A percentile compares a stretch with the other conserved stretches of the same genome.
Conservation (phyloP, 1,284 basidiomycete species). For the Leccinum brunneo-olivaceum region DNA sequence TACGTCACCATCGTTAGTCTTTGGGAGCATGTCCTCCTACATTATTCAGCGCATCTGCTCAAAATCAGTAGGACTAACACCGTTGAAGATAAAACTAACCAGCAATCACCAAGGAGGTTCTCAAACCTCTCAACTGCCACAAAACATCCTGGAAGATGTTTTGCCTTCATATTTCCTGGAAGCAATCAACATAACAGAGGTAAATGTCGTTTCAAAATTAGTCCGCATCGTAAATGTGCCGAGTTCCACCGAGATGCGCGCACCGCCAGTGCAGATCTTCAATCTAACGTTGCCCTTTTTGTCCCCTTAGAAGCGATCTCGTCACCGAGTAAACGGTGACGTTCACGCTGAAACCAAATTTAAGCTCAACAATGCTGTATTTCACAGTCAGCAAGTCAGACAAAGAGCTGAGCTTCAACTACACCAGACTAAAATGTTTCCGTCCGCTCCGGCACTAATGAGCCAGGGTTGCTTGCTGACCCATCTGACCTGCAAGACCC, state of each 20-base stretch:
- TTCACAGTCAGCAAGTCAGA: conserved; percentile 25
- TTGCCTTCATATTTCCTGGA: no score
- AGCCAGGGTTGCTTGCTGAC: conserved; percentile 89
- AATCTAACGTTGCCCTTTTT: conserved; percentile 5
- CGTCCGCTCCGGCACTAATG: conserved; percentile 89
- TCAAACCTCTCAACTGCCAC: not conserved
- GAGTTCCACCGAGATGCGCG: conserved; percentile 1
- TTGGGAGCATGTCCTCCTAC: not conserved
- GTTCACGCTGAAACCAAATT: conserved; percentile 14
- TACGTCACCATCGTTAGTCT: conserved; percentile 15
- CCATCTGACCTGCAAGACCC: conserved; percentile 90
- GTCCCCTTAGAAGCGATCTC: conserved; percentile 2
- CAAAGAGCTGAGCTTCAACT: conserved; percentile 39
- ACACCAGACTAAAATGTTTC: conserved; percentile 84
- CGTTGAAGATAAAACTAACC: no score
- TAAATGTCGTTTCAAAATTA: conserved; percentile 6
- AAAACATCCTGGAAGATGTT: not conserved
- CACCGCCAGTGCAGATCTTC: conserved; percentile 3
- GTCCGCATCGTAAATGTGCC: conserved; percentile 3
- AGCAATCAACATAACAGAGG: conserved; percentile 8
- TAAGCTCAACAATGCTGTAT: conserved; percentile 24
- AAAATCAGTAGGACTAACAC: not conserved
- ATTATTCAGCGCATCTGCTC: not conserved
- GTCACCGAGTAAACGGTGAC: conserved; percentile 10
- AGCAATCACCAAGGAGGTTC: not conserved